These are phyloP conservation scores for Rosa hybrid DNA, from an alignment of 331 rosid genomes.

Conservation along the genomic window DNA sequence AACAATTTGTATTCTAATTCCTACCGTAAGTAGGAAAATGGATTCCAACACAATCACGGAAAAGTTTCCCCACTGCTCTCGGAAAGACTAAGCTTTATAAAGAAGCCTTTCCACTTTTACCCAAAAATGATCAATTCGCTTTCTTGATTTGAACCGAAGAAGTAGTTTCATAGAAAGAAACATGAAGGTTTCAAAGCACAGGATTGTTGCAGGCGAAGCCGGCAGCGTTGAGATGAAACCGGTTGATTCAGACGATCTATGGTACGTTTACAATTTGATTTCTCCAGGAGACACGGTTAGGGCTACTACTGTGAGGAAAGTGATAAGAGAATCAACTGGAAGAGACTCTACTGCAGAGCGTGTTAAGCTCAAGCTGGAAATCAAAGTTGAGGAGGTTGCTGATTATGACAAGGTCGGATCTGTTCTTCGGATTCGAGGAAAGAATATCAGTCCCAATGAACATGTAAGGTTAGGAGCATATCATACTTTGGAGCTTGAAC, in stretches of 20 bases:
- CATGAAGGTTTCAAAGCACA: conserved; percentile 78
- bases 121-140: neutral
- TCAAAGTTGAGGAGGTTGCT: conserved; percentile 77
- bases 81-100: neutral
- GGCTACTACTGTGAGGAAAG: conserved; percentile 94
- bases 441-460: conserved; percentile 72
- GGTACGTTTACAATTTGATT: conserved; percentile 80
- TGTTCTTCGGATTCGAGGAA: conserved; percentile 79
- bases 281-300: conserved; percentile 81
- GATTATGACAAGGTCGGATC: conserved; percentile 83
- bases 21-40: neutral
- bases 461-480: conserved; percentile 90
- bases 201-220: conserved; percentile 55
- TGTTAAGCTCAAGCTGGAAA: conserved; percentile 72
- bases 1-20: neutral
- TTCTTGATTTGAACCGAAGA: neutral
- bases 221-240: conserved; percentile 97
- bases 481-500: conserved; percentile 90
- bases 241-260: conserved; percentile 82
- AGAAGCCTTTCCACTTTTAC: neutral
- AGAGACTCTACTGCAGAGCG: conserved; percentile 70
- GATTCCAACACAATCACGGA: neutral
- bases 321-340: conserved; percentile 72
- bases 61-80: neutral
- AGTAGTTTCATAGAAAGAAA: neutral